Conservation (phyloP, 1,284 basidiomycete genomes). For the Microbotryomycetes sp. region DNA sequence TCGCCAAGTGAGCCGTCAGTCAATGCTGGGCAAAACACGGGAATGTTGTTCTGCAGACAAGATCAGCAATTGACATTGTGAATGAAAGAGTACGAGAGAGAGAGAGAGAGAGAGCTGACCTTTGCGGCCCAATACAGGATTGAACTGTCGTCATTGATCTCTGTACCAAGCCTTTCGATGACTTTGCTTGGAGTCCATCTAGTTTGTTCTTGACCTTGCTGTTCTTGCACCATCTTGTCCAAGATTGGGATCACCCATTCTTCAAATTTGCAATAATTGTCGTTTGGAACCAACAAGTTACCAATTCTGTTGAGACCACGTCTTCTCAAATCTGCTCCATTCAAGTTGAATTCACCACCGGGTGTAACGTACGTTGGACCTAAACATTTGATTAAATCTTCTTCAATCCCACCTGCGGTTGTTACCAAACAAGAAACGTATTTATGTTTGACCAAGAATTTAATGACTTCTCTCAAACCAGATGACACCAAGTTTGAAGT, state of each 20-base stretch:
- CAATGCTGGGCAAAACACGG: constrained; percentile 95
- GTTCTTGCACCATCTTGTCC: constrained; percentile 84
- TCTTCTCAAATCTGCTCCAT: constrained; percentile 78
- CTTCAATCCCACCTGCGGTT: constrained; percentile 96
- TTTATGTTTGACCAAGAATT: constrained; percentile 88
- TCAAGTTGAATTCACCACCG: constrained; percentile 73
- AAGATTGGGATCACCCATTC: constrained; percentile 97
- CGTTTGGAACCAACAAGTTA: constrained; percentile 96
- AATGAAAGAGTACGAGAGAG: constrained; percentile 7
- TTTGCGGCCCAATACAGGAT: constrained; percentile 96
- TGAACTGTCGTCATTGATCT: constrained; percentile 93
- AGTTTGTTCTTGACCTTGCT: constrained; percentile 46
- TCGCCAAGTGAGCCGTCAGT: constrained; percentile 98
- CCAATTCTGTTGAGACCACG: constrained; percentile 95
- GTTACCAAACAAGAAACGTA: constrained; percentile 88
- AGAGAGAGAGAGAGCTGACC: constrained; percentile 51
- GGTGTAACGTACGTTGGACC: constrained; percentile 76
- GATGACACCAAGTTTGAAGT: constrained; percentile 99
- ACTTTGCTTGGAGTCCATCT: constrained; percentile 90
- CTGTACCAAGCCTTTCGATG: constrained; percentile 83
- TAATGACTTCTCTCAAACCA: constrained; percentile 86
- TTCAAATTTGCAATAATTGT: constrained; percentile 99
- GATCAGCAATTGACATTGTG: background rate
- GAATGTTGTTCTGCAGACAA: constrained; percentile 76
- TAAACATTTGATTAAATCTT: constrained; percentile 98